These are phyloP conservation scores for Dissophora ornata DNA, from an alignment of 192 early-diverging fungal species.

Conservation along the genomic window DNA sequence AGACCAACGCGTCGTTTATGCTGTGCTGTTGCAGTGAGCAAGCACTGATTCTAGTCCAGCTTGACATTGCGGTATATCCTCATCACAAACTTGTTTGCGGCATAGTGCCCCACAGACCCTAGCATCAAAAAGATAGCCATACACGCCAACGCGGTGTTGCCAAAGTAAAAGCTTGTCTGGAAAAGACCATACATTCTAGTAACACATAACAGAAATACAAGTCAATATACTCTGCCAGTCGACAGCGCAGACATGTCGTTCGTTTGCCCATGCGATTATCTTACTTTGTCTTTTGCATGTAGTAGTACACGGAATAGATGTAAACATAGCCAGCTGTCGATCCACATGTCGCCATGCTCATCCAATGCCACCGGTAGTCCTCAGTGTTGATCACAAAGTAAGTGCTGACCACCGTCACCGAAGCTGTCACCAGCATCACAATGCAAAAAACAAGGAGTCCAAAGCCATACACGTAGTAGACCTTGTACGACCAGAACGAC, in stretches of 20 bases:
- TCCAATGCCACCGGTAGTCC: slow-evolving; percentile 89
- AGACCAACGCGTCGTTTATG: too few species aligned
- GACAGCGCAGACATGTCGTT: too few species aligned
- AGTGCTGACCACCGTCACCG: slow-evolving; percentile 76
- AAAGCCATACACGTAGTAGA: slow-evolving; percentile 87
- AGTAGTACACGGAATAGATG: slow-evolving; percentile 85
- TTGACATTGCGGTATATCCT: slow-evolving; percentile 83
- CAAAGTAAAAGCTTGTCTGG: slow-evolving; percentile 85
- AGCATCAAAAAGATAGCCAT: slow-evolving; percentile 75
- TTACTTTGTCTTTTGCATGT: slow-evolving; percentile 73
- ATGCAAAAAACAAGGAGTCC: slow-evolving; percentile 79
- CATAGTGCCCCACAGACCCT: slow-evolving; percentile 76
- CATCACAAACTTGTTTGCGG: slow-evolving; percentile 72
- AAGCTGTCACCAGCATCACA: slow-evolving; percentile 75
- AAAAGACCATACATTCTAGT: slow-evolving; percentile 86
- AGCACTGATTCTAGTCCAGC: slow-evolving; percentile 59
- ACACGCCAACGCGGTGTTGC: slow-evolving; percentile 76
- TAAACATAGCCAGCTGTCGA: slow-evolving; percentile 82
- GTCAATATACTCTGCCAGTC: too few species aligned
- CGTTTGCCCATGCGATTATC: too few species aligned
- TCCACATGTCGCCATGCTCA: slow-evolving; percentile 78
- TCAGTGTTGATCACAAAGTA: slow-evolving; percentile 85
- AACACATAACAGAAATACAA: too few species aligned
- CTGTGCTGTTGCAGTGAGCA: too few species aligned
- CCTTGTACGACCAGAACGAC: slow-evolving; percentile 80